Conservation (phyloP, 2,329 filamentous ascomycete species). For the Aureobasidium vineae region DNA sequence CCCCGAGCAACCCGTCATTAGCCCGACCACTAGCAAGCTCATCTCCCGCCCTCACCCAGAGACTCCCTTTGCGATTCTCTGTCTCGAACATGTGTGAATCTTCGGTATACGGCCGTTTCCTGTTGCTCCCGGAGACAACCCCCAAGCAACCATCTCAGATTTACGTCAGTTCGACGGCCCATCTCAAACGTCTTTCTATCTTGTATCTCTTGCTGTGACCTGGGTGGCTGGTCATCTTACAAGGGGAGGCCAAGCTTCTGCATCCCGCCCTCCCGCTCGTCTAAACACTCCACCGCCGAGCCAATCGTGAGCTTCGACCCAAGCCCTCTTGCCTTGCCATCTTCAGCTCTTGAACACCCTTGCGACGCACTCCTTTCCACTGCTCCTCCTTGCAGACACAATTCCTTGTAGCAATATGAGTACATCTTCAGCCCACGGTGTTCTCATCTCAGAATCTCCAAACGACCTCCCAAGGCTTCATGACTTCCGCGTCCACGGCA, state of each 20-base stretch:
- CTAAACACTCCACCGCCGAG: neutral
- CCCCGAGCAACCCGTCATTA: slow-evolving; percentile 2
- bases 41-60: slow-evolving; percentile 4
- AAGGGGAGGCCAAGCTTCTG: neutral
- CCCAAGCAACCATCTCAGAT: slow-evolving; percentile 14
- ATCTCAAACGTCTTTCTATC: slow-evolving; percentile 3
- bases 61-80: neutral
- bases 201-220: neutral
- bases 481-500: neutral
- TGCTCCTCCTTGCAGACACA: neutral
- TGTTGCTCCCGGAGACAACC: neutral
- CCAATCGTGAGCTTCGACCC: neutral
- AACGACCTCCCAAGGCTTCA: too few relatives aligned
- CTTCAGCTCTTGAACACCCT: neutral
- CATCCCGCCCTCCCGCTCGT: neutral
- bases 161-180: slow-evolving; percentile 1
- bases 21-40: neutral
- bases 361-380: neutral
- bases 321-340: neutral
- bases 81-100: neutral
- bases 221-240: slow-evolving; percentile 5
- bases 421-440: too few relatives aligned
- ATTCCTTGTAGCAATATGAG: neutral
- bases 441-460: neutral
- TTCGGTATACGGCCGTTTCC: neutral